Evolutionary conservation across 495 filamentous ascomycete species (phyloP), one percentile per base, ranked within the genome.

Genomic region (Darksidea phi): DNA sequence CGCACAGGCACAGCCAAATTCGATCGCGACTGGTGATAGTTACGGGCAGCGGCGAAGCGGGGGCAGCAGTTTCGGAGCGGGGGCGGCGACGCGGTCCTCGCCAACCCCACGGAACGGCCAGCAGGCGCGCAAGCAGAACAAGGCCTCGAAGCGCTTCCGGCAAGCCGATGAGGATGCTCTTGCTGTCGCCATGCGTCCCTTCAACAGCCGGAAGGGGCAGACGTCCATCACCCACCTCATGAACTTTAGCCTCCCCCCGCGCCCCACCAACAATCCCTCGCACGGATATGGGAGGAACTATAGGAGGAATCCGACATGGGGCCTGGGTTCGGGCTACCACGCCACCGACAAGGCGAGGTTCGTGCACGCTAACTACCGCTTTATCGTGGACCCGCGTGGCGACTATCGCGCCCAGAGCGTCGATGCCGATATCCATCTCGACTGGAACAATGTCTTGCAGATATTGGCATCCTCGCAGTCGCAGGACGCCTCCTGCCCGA

Each of bases 181-280:
- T 80, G 89, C 84, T 57, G 91, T 85, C 75, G 87, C 87, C 71
- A 89, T 96, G 81, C 85, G 85, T 74, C 91, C 91, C 69, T 79
- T 88, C 41, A 90, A 80, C 61, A 91, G 87, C 70, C 87, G 92
- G 34, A 88, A 93, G 62, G 95, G 93, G 61, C 94, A 96, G 67
- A 96, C 90, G 38, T 95, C 90, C 67, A 97, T 98, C 70, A 97
- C 94, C 17, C 94, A 98, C 74, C 75, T 98, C 25, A 88, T 98
- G 84, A 95, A 90, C 73, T 94, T 96, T 71, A 84, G 87, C 41
- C 79, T 91, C 34, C 89, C 93, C 17, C 88, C 91, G 37, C 83
- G 90, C 36, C 89, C 84, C 23, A 79, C 85, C 60, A 76, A 83
- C n/a, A 72, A 79, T 37, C 76, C 78, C 36, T 64, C 61, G 55